Evolutionary conservation across 768 basidiomycete species (phyloP).

Genomic region (Pulveroboletus sp.): DNA sequence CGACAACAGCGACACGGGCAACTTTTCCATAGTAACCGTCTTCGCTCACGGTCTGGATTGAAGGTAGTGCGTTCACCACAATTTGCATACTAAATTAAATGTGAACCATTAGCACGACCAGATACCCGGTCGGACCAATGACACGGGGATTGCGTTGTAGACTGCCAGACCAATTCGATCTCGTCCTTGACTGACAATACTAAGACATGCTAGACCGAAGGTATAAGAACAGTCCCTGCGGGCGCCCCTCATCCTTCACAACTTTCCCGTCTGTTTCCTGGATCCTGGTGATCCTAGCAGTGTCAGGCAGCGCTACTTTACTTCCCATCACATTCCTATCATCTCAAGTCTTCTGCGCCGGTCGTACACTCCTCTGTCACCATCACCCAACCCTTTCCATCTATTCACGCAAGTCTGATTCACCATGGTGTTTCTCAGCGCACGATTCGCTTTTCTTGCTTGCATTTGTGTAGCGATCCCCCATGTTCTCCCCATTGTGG

Average conservation of each 20-base stretch:
- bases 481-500: constrained; percentile 30
- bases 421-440: constrained; percentile 47
- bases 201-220: constrained; percentile 9
- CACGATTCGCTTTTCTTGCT: constrained; percentile 45
- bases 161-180: constrained; percentile 9
- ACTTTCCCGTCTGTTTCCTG: constrained; percentile 33
- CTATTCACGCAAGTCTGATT: constrained; percentile 12
- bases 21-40: neutral
- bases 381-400: neutral
- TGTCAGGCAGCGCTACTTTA: constrained; percentile 13
- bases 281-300: constrained; percentile 53
- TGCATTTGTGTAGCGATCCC: constrained; percentile 42
- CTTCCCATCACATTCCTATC: constrained; percentile 17
- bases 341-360: constrained; percentile 21
- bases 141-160: constrained; percentile 3
- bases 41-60: neutral
- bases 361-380: constrained; percentile 14
- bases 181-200: constrained; percentile 16
- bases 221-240: constrained; percentile 20
- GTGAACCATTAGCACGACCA: neutral
- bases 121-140: neutral
- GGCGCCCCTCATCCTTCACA: constrained; percentile 26
- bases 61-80: neutral
- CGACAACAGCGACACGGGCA: neutral
- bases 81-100: neutral